Evolutionary conservation across 2,329 filamentous ascomycete species (phyloP), one percentile per base, ranked within the genome.

Genomic region (Fusarium graminum): DNA sequence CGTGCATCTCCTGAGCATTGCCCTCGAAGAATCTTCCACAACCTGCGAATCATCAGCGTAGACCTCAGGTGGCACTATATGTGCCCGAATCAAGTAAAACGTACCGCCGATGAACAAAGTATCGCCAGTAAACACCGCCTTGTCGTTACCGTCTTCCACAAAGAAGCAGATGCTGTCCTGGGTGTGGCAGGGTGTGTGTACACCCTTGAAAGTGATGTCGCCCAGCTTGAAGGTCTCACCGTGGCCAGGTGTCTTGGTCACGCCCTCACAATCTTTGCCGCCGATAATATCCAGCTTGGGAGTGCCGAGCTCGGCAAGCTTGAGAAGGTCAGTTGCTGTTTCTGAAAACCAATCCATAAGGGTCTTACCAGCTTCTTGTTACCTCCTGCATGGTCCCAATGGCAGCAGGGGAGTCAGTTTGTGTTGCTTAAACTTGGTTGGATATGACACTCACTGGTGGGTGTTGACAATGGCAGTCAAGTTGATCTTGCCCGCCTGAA

Each of bases 161-260:
- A 89, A 92, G 82, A 90, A 99, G 83, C 95, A 99, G 76, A 99
- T 97, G 78, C 94, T 97, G 81, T 99, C 95, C 81, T 97, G 94
- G 2, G 95, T 99, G 77, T 99, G 95, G 78, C 95, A 99, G 3
- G 95, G 95, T 13, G 95, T 99, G 80, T 98, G 92, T n/a, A 98
- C 82, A 25, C 92, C 91, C 75, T 87, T 94, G 57, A 97, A 90
- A 14, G 86, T 85, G 77, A 99, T 95, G 69, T 86, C 85, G 55
- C 95, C 95, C 64, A 99, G 88, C 65, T 87, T 90, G 83, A 97
- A 97, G 4, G 83, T 87, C 68, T 92, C 88, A 38, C 89, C 88
- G 76, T 98, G 87, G 4, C 81, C 79, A 0, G 94, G 94, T 0
- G 91, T 96, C 71, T 84, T 84, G 25, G 90, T 93, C 44, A 97